A percentile compares a stretch with the other conserved stretches of the same genome.
Conservation (phyloP, 352 stramenopile species). For the Chrysophaeum taylorii region DNA sequence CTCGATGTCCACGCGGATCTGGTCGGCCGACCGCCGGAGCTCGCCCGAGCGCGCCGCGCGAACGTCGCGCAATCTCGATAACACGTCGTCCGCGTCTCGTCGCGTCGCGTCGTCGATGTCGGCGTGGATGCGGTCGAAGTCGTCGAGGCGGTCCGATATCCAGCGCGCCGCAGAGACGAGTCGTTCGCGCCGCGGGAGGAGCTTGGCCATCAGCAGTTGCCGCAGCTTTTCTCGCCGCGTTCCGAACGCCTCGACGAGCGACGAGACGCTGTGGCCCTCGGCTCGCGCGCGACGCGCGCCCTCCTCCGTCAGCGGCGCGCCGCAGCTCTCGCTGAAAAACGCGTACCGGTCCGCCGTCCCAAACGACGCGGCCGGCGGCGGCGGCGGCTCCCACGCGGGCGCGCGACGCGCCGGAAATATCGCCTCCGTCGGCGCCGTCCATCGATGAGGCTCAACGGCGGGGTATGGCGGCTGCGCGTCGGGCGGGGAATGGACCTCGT, state of each 20-base stretch:
- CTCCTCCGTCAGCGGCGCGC: constrained; percentile 5
- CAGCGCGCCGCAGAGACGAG: not conserved
- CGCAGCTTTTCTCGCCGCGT: not conserved
- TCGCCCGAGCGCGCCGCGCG: not conserved
- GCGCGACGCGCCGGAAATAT: no score
- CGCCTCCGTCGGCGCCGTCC: no score
- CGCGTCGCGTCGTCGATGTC: not conserved
- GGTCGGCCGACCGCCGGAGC: not conserved
- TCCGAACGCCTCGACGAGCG: not conserved
- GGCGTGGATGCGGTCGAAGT: not conserved
- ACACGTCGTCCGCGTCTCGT: constrained; percentile 3
- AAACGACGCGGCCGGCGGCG: not conserved
- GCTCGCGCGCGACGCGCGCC: not conserved
- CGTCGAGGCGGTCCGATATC: not conserved
- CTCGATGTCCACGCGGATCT: not conserved
- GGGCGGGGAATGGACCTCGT: no score
- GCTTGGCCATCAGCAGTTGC: constrained; percentile 14
- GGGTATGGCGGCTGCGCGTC: no score
- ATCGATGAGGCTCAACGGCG: no score
- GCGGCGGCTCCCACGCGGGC: constrained; percentile 11
- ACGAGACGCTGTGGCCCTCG: not conserved
- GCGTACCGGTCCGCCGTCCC: not conserved
- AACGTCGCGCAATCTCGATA: not conserved
- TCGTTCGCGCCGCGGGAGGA: constrained; percentile 7
- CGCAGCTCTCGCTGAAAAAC: constrained; percentile 4